Base-by-base conservation (phyloP, 192 early-diverging fungal genomes). In the Kickxella alabastrina region DNA sequence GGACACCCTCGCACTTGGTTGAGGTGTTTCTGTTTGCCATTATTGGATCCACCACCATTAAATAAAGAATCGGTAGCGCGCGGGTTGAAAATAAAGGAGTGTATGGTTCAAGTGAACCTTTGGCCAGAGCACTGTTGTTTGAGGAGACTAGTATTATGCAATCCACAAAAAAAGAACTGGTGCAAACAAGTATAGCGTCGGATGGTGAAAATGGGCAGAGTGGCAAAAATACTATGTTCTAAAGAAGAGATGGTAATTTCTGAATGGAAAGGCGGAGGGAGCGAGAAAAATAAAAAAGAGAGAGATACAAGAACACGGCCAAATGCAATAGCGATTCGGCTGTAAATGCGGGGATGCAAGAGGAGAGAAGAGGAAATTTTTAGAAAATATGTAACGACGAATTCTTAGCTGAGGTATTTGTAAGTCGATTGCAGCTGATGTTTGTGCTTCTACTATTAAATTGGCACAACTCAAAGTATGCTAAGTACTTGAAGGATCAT, bases 21-120 rank as follows among this genome's bases (percentile, higher is more conserved):
- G 65, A 56, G 2, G 60, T 75, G 41, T 59, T 75, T 26, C 61
- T 55, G 10, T 59, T 64, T 12, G 60, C 52, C 70, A 73, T 73
- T 7, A 6, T 31, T 19, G 7, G 43, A n/a, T n/a, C n/a, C n/a
- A n/a, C n/a, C n/a, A n/a, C n/a, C n/a, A n/a, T n/a, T n/a, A n/a
- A n/a, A n/a, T n/a, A n/a, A n/a, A n/a, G n/a, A n/a, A n/a, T n/a
- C n/a, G n/a, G n/a, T n/a, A n/a, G n/a, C n/a, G n/a, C n/a, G n/a
- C n/a, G n/a, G n/a, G n/a, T n/a, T n/a, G n/a, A n/a, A n/a, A n/a
- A n/a, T n/a, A n/a, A n/a, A n/a, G n/a, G n/a, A n/a, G n/a, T n/a
- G n/a, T n/a, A n/a, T n/a, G n/a, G n/a, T n/a, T n/a, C n/a, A n/a
- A n/a, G n/a, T n/a, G n/a, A n/a, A n/a, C n/a, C n/a, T n/a, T n/a